phyloP scores from a whole-genome alignment of 1,284 basidiomycete species.

The Puccinia novopanici region DNA sequence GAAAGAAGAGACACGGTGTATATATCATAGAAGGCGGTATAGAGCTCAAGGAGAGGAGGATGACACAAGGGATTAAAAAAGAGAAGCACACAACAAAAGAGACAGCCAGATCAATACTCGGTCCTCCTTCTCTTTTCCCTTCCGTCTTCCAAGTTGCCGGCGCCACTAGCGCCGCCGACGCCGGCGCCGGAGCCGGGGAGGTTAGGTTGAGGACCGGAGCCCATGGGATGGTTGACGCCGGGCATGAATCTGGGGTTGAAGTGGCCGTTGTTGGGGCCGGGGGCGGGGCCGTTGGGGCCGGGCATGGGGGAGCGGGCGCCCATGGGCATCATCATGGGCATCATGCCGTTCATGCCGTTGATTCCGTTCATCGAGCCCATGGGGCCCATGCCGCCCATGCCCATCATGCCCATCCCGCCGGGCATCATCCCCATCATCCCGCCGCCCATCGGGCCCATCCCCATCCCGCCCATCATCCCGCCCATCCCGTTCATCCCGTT shows the following conservation, averaged over 20 bases:
- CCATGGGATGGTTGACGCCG: background rate
- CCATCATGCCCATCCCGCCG: conserved; percentile 30
- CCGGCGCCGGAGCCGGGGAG: background rate
- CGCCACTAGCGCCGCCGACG: background rate
- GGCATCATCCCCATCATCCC: conserved; percentile 44
- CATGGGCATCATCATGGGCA: conserved; percentile 36
- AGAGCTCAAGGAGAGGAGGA: too few relatives aligned
- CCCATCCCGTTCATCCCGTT: conserved; percentile 47
- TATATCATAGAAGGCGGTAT: too few relatives aligned
- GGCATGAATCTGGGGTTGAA: conserved; percentile 39
- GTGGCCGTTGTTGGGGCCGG: conserved; percentile 38
- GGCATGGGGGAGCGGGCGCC: conserved; percentile 8
- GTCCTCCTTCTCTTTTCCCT: conserved; percentile 40
- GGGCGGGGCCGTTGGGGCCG: conserved; percentile 3
- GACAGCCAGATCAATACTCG: conserved; percentile 10
- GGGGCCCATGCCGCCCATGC: conserved; percentile 37
- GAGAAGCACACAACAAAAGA: too few relatives aligned
- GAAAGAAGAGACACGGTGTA: too few relatives aligned
- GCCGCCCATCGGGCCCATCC: conserved; percentile 22
- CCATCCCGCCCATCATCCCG: conserved; percentile 16
- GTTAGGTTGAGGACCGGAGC: background rate
- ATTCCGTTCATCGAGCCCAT: conserved; percentile 30
- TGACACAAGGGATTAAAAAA: too few relatives aligned
- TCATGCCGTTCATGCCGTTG: conserved; percentile 32
- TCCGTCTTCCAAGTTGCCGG: conserved; percentile 27